A percentile compares a stretch with the other conserved stretches of the same genome.
Evolutionary conservation across 2,329 filamentous ascomycete genomes (phyloP).

Genomic region (Pseudogymnoascus sp.): DNA sequence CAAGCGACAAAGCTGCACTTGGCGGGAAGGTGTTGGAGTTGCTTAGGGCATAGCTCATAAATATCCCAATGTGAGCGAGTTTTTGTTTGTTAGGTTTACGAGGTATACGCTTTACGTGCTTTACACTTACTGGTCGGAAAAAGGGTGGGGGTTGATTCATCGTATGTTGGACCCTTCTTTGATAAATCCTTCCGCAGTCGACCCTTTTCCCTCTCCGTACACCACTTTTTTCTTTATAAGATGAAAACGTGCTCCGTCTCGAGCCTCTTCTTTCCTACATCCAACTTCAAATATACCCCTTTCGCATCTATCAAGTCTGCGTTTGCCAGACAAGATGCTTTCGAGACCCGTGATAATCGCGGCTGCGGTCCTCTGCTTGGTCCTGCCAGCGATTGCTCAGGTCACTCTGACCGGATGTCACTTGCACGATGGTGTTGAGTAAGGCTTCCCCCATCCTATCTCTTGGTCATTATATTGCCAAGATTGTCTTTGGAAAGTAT

Average conservation of each 20-base stretch:
- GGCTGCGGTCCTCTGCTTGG: background rate
- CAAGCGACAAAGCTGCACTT: background rate
- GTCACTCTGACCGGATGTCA: conserved; percentile 27
- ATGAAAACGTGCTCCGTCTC: background rate
- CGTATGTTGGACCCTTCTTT: background rate
- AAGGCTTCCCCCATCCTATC: background rate
- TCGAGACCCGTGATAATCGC: background rate
- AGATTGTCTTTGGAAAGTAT: background rate
- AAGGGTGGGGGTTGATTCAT: background rate
- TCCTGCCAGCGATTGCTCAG: conserved; percentile 1
- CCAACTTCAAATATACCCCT: background rate
- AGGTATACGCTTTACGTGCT: background rate
- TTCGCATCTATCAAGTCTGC: background rate
- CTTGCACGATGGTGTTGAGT: conserved; percentile 27
- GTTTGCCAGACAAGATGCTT: background rate
- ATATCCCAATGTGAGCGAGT: background rate
- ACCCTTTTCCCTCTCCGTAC: background rate
- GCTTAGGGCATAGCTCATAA: background rate
- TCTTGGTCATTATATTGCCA: background rate
- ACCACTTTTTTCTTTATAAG: background rate
- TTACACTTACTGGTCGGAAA: background rate
- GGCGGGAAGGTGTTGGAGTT: background rate
- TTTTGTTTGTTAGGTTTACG: background rate
- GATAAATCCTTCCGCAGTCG: background rate
- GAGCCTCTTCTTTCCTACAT: background rate